phyloP scores from a whole-genome alignment of 1,284 basidiomycete genomes.

The Sphaerobolus stellatus region DNA sequence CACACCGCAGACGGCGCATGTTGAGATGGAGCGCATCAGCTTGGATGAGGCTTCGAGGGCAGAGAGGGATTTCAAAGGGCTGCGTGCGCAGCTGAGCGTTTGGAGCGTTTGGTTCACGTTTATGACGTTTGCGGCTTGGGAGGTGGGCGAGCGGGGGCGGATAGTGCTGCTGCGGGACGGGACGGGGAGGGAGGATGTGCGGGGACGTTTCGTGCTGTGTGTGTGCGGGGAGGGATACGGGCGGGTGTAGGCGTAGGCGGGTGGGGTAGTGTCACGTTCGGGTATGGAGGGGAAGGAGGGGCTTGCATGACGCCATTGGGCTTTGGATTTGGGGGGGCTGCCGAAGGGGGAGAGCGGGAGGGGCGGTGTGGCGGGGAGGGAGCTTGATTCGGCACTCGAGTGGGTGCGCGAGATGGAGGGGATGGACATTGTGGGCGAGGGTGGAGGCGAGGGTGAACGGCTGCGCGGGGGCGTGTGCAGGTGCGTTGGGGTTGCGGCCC shows the following conservation, averaged over 20 bases:
- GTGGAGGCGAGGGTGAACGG: too few relatives aligned
- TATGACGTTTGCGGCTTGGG: too few relatives aligned
- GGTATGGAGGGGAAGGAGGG: background rate
- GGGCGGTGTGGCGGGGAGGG: constrained; percentile 1
- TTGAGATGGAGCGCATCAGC: constrained; percentile 8
- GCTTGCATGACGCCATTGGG: too few relatives aligned
- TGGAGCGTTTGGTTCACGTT: background rate
- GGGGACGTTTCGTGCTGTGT: background rate
- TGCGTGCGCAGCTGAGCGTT: background rate
- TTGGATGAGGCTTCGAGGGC: constrained; percentile 6
- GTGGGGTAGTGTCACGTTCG: background rate
- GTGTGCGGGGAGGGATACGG: background rate
- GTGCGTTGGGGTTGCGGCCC: background rate
- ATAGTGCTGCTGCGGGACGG: background rate
- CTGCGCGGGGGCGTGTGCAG: too few relatives aligned
- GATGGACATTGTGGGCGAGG: background rate
- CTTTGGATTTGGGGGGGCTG: too few relatives aligned
- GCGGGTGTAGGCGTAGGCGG: background rate
- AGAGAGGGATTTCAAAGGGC: background rate
- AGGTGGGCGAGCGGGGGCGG: background rate
- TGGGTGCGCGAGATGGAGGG: constrained; percentile 7
- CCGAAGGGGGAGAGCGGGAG: background rate
- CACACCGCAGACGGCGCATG: constrained; percentile 58
- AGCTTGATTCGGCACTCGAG: background rate
- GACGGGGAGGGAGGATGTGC: background rate